These are phyloP conservation scores for Draba incana DNA, from an alignment of 345 rosid species.

Conservation along the genomic window DNA sequence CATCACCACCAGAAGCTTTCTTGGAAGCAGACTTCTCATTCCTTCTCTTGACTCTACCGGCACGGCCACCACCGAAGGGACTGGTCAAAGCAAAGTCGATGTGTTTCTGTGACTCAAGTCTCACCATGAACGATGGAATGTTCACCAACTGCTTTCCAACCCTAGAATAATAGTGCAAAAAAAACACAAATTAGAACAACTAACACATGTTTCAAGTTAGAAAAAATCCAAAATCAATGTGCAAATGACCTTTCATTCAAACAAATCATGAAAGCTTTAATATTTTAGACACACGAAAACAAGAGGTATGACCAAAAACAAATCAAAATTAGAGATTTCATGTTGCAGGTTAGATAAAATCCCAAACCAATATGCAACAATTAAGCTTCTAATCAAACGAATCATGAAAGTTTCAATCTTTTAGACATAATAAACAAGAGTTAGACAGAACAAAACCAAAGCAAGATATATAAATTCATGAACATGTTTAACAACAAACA, in stretches of 20 bases:
- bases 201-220: not conserved
- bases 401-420: too few species aligned
- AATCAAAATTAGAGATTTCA: too few species aligned
- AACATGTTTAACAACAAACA: too few species aligned
- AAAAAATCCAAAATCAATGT: not conserved
- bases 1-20: constrained; percentile 72
- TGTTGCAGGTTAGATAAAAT: not conserved
- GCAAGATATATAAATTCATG: too few species aligned
- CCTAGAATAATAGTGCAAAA: constrained; percentile 24
- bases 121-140: constrained; percentile 74
- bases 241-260: too few species aligned
- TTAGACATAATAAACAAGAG: too few species aligned
- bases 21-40: constrained; percentile 66
- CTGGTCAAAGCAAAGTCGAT: constrained; percentile 71
- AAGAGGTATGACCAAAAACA: too few species aligned
- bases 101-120: constrained; percentile 71
- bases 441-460: too few species aligned
- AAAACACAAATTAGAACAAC: not conserved
- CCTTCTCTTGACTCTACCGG: constrained; percentile 76
- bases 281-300: too few species aligned
- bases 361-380: not conserved
- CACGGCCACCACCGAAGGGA: constrained; percentile 71
- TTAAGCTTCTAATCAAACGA: too few species aligned
- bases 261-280: too few species aligned
- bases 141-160: constrained; percentile 78